Base-by-base conservation (phyloP, 805 yeast genomes). In the Cyberlindnera veronae region DNA sequence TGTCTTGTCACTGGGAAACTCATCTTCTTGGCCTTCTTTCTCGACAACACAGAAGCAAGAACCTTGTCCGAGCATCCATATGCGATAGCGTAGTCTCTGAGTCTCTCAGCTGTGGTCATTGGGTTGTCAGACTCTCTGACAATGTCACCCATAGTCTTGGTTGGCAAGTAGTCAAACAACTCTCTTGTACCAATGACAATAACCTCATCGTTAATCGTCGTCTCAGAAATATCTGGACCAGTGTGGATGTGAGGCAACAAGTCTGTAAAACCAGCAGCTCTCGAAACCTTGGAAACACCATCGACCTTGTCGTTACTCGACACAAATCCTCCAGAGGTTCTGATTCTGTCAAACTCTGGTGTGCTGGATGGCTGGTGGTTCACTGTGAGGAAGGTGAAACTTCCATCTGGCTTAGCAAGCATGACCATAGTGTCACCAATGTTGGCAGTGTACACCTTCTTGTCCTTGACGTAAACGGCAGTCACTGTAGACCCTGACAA, bases 71-170 rank as follows among this genome's bases (percentile, higher is more conserved):
- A 66, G 29, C 91, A 83, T 17, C 98, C 98, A 61, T 89, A 93
- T 2, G 96, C 82, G 45, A 91, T 77, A 1, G 98, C 97, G 67
- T 84, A 88, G 62, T 93, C 99, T 55, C 98, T 77, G 50, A 93
- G 69, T 55, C 85, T 88, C 52, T 88, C 95, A 0, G 99, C 97
- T 1, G 97, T 97, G 19, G 79, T 60, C 79, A 87, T 82, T 3
- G 97, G 95, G 51, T 86, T 87, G 15, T 79, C 79, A 52, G 78
- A 79, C 46, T 82, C 86, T 45, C 96, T 73, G 12, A 90, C 81
- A 41, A 93, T 79, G 62, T 93, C 99, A 26, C 90, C 95, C 1
- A 95, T 96, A 12, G 87, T 73, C 53, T 89, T 95, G 49, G 77
- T 79, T 8, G 89, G 77, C 46, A 93, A 73, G 52, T 72, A 77